Conservation (phyloP, 495 filamentous ascomycete species). For the Tuber magnatum region DNA sequence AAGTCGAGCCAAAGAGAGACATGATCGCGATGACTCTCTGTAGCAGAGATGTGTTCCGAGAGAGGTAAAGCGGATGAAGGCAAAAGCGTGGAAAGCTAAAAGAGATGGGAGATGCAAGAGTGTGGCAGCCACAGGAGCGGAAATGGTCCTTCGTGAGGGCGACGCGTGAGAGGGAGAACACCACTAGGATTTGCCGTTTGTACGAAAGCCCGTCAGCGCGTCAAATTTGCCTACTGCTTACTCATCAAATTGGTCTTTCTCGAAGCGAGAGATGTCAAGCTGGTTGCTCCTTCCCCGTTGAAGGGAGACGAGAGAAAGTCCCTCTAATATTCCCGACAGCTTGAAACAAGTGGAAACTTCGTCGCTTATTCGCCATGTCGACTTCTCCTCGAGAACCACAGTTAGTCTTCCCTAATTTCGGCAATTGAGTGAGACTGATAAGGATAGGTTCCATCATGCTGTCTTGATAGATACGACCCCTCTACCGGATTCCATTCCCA, state of each 20-base stretch:
- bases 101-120: slow-evolving; percentile 10
- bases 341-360: slow-evolving; percentile 5
- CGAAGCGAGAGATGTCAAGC: slow-evolving; percentile 23
- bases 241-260: neutral
- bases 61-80: slow-evolving; percentile 1
- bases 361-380: slow-evolving; percentile 18
- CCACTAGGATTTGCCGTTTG: slow-evolving; percentile 27
- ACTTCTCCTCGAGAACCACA: slow-evolving; percentile 17
- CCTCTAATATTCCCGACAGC: slow-evolving; percentile 5
- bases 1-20: slow-evolving; percentile 23
- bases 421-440: slow-evolving; percentile 13
- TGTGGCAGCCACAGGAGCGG: neutral
- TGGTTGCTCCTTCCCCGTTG: slow-evolving; percentile 1
- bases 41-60: neutral
- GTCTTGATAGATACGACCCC: slow-evolving; percentile 93
- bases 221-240: slow-evolving; percentile 2
- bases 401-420: slow-evolving; percentile 12
- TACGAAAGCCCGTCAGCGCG: neutral
- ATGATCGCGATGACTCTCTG: slow-evolving; percentile 2
- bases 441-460: slow-evolving; percentile 77
- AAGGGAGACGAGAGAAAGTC: neutral
- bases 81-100: neutral
- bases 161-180: slow-evolving; percentile 19
- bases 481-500: slow-evolving; percentile 81
- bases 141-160: neutral